phyloP scores from a whole-genome alignment of 345 rosid genomes.

The Hirschfeldia incana region DNA sequence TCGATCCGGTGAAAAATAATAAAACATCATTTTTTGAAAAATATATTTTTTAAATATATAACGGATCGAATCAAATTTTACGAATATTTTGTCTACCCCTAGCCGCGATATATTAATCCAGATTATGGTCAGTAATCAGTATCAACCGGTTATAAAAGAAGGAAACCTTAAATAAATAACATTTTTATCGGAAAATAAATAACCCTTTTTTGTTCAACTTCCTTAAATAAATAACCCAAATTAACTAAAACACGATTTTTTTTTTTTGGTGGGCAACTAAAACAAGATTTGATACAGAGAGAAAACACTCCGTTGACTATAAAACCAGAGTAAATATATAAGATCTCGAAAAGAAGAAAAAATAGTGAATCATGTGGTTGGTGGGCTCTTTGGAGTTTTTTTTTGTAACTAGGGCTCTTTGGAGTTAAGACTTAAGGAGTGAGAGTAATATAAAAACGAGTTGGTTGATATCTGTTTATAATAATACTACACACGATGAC shows the following conservation, averaged over 20 bases:
- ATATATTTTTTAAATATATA: no score
- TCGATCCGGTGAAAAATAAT: no score
- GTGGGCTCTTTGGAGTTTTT: background rate
- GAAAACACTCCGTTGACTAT: background rate
- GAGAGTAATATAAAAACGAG: background rate
- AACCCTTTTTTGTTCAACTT: no score
- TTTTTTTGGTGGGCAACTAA: background rate
- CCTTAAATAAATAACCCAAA: background rate
- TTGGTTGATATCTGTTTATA: slow-evolving; percentile 2
- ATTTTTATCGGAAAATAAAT: no score
- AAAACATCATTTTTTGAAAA: no score
- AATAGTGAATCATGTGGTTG: background rate
- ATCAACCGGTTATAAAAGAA: background rate
- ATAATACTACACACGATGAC: background rate
- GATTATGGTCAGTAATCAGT: background rate
- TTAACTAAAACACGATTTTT: background rate
- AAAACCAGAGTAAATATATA: background rate
- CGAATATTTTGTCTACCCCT: no score
- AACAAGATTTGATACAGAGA: background rate
- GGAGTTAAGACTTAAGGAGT: background rate
- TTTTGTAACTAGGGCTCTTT: background rate
- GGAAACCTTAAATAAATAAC: background rate
- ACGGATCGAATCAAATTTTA: no score
- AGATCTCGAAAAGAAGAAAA: background rate
- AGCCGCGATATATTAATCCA: background rate